A percentile compares a stretch with the other conserved stretches of the same genome.
These are phyloP conservation scores for Aspergillus cristatus DNA, from an alignment of 495 filamentous ascomycete genomes.

Conservation along the genomic window DNA sequence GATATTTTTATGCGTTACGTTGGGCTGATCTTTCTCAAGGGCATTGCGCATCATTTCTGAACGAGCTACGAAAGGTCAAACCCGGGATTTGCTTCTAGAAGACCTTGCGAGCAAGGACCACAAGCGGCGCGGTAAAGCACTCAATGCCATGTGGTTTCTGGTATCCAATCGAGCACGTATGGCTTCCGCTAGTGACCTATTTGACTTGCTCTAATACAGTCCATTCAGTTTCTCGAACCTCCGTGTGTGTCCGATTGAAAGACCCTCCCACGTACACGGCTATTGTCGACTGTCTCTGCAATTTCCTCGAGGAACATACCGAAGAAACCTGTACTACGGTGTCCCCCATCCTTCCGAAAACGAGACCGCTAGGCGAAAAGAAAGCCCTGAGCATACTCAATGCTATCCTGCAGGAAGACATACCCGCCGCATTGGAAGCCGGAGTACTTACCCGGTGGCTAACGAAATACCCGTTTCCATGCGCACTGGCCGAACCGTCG, in stretches of 20 bases:
- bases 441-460: constrained; percentile 42
- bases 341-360: constrained; percentile 37
- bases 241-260: constrained; percentile 28
- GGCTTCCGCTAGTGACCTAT: constrained; percentile 3
- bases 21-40: constrained; percentile 17
- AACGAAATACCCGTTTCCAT: constrained; percentile 41
- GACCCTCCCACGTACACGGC: constrained; percentile 32
- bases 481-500: constrained; percentile 24
- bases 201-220: constrained; percentile 6
- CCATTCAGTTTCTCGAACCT: constrained; percentile 28
- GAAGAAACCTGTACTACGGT: constrained; percentile 27
- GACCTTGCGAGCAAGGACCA: constrained; percentile 32
- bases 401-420: constrained; percentile 28
- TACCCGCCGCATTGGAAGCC: constrained; percentile 31
- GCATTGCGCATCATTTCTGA: constrained; percentile 42
- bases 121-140: constrained; percentile 25
- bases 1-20: too few species aligned
- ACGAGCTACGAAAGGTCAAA: constrained; percentile 33
- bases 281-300: constrained; percentile 38
- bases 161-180: constrained; percentile 33
- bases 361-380: constrained; percentile 33
- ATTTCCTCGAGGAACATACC: constrained; percentile 35
- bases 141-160: constrained; percentile 37
- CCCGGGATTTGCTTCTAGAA: constrained; percentile 30
- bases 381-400: constrained; percentile 33